A percentile compares a stretch with the other conserved stretches of the same genome.
Conservation (phyloP, 768 basidiomycete species). For the Mycena vitilis region DNA sequence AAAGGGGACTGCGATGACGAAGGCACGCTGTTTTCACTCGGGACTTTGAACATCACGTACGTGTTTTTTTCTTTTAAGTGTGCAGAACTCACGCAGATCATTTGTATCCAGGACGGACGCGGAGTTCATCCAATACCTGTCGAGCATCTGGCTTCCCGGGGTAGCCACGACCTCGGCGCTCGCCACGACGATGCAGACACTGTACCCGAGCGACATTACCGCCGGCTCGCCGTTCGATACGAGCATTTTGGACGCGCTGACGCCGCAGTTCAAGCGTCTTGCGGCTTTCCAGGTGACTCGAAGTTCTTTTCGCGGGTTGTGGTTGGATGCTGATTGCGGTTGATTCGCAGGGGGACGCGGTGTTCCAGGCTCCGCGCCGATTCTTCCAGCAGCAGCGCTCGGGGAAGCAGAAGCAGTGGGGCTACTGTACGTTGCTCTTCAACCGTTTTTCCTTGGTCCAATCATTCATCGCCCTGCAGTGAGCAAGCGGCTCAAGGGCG, state of each 20-base stretch:
- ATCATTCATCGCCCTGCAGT: too few relatives aligned
- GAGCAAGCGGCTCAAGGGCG: constrained; percentile 57
- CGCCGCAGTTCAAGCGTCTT: constrained; percentile 63
- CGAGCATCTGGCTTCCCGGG: constrained; percentile 37
- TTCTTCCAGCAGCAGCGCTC: constrained; percentile 57
- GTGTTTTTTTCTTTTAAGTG: constrained; percentile 25
- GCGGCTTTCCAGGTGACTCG: constrained; percentile 53
- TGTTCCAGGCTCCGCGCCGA: constrained; percentile 65
- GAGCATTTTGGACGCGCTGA: constrained; percentile 50
- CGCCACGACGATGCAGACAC: constrained; percentile 35
- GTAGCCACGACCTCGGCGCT: constrained; percentile 31
- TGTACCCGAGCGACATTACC: constrained; percentile 54
- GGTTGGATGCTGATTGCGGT: background rate
- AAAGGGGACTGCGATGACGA: constrained; percentile 69
- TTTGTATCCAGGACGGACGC: constrained; percentile 29
- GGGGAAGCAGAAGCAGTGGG: constrained; percentile 54
- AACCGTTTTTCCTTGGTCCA: background rate
- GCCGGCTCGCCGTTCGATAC: constrained; percentile 65
- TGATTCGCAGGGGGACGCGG: constrained; percentile 50
- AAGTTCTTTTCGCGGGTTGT: constrained; percentile 3
- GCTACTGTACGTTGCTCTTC: constrained; percentile 48
- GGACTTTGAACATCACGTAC: constrained; percentile 62
- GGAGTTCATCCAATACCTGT: constrained; percentile 33
- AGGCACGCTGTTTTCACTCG: constrained; percentile 62
- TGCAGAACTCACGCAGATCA: background rate